These are phyloP conservation scores for Toxicodendron radicans DNA, from an alignment of 345 rosid species.

Conservation along the genomic window DNA sequence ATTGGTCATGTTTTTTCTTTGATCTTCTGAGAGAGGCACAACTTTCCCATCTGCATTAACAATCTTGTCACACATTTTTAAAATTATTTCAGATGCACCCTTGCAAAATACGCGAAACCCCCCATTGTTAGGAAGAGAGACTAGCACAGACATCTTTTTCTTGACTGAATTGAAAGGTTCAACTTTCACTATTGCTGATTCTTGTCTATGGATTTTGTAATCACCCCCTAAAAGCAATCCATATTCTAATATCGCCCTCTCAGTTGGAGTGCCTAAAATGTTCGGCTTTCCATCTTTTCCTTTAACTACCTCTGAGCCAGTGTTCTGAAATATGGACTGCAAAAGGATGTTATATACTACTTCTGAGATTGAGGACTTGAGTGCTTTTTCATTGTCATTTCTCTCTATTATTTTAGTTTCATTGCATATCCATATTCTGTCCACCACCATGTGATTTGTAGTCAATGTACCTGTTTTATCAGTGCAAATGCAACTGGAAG, in stretches of 20 bases:
- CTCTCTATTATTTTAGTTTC: conserved; percentile 29
- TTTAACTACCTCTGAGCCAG: conserved; percentile 62
- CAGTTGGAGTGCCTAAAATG: conserved; percentile 74
- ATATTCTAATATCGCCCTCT: conserved; percentile 64
- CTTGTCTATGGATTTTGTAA: conserved; percentile 42
- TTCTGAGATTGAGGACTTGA: conserved; percentile 41
- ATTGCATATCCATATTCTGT: conserved; percentile 55
- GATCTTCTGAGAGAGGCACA: conserved; percentile 46
- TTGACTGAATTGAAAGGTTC: conserved; percentile 78
- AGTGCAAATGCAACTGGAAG: conserved; percentile 68
- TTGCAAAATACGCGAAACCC: conserved; percentile 57
- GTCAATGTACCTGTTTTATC: conserved; percentile 81
- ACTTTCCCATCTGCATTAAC: conserved; percentile 43
- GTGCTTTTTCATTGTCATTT: conserved; percentile 21
- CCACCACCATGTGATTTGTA: conserved; percentile 61
- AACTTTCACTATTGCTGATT: conserved; percentile 56
- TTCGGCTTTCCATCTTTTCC: conserved; percentile 58
- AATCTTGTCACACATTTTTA: conserved; percentile 54
- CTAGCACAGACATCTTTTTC: conserved; percentile 73
- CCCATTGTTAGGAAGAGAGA: conserved; percentile 42
- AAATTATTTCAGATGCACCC: conserved; percentile 74
- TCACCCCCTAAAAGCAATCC: conserved; percentile 71
- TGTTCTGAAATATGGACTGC: conserved; percentile 75
- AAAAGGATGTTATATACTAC: conserved; percentile 40
- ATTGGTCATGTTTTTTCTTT: conserved; percentile 37